Conservation (phyloP, 139 green algal species). For the Chlamydomonas schloesseri region DNA sequence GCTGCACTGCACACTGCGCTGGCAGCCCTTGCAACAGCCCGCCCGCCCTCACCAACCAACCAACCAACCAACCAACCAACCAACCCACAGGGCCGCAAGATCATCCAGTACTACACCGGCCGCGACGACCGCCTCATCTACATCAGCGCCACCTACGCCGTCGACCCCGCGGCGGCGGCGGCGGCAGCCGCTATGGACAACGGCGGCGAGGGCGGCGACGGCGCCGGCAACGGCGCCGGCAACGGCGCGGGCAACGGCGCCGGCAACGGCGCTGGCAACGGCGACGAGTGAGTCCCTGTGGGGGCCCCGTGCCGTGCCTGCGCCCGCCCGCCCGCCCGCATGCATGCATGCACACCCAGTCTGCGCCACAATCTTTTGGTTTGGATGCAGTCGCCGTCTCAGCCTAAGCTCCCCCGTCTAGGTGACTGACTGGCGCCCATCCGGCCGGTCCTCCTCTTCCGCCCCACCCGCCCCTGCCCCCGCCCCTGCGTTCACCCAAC, state of each 20-base stretch:
- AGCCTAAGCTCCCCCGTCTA: too few species aligned
- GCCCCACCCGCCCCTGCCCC: too few species aligned
- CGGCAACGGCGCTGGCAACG: neutral
- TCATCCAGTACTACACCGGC: conserved; percentile 72
- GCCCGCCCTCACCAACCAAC: too few species aligned
- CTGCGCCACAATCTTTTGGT: neutral
- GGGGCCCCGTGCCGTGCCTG: too few species aligned
- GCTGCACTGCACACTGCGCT: neutral
- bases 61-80: too few species aligned
- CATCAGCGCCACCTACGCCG: conserved; percentile 76
- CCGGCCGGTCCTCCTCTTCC: too few species aligned
- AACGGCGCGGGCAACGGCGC: too few species aligned
- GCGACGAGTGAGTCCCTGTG: conserved; percentile 26
- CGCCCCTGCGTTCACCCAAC: too few species aligned
- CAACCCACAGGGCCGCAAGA: conserved; percentile 66
- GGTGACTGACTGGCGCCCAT: too few species aligned
- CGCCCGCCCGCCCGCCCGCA: too few species aligned
- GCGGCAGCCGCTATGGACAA: neutral
- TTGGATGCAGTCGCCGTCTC: too few species aligned
- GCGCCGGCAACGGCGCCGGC: neutral
- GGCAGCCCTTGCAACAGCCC: neutral
- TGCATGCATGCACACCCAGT: too few species aligned
- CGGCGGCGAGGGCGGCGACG: neutral
- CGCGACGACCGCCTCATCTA: conserved; percentile 83
- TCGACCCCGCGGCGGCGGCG: neutral